Evolutionary conservation across 345 rosid genomes (phyloP).

Genomic region (Acer yangbiense): DNA sequence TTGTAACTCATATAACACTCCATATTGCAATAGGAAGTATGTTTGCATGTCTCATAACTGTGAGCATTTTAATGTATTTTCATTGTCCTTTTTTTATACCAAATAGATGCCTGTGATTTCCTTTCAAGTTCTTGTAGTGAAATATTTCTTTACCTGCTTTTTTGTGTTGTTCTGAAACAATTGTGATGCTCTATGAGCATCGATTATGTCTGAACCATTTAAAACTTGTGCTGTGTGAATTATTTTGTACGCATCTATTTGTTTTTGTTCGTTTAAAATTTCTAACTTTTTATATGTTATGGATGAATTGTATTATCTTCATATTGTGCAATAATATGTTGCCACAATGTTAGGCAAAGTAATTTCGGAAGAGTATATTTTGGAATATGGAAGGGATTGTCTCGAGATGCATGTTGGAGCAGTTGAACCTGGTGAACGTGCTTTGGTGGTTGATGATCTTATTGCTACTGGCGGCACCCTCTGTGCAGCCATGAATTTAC

Average conservation of each 20-base stretch:
- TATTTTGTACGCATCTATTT: not conserved
- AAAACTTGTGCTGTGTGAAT: not conserved
- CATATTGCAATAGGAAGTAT: not conserved
- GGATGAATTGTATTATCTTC: not conserved
- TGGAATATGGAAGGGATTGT: conserved; percentile 90
- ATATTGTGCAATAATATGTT: not conserved
- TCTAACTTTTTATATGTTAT: not conserved
- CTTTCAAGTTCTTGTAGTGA: not conserved
- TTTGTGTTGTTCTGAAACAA: not conserved
- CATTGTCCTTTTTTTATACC: not conserved
- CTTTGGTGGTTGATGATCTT: conserved; percentile 85
- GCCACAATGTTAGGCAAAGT: conserved; percentile 58
- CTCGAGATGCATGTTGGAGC: conserved; percentile 97
- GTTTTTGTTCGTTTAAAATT: not conserved
- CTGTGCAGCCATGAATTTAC: conserved; percentile 88
- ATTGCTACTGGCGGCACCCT: conserved; percentile 98
- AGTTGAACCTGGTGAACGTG: conserved; percentile 70
- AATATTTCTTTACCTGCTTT: conserved; percentile 1
- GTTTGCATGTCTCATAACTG: not conserved
- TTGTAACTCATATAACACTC: not conserved
- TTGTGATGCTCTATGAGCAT: not conserved
- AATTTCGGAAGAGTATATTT: conserved; percentile 76
- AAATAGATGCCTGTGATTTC: not conserved
- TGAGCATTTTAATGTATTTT: not conserved
- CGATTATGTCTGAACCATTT: not conserved